Percentiles rank a stretch among this genome's conserved stretches.
Evolutionary conservation across 352 stramenopile species (phyloP).

Genomic region (Blastocystis sp.): DNA sequence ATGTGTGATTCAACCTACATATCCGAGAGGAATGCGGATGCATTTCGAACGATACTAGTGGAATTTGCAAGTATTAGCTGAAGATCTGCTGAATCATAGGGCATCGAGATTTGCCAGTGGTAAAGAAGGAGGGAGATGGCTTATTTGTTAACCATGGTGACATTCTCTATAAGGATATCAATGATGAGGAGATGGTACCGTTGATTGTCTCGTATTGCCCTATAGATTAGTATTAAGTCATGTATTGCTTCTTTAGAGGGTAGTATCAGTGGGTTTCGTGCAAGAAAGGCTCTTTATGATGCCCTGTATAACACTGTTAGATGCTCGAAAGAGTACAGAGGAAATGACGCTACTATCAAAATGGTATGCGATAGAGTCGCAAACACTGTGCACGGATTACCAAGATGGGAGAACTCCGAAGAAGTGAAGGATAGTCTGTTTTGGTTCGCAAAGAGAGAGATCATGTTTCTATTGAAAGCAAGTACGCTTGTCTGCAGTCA

Average conservation of each 20-base stretch:
- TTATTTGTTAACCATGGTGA: background rate
- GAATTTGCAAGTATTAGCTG: background rate
- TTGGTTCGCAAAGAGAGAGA: background rate
- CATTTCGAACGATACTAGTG: no score
- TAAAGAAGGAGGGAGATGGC: background rate
- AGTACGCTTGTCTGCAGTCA: background rate
- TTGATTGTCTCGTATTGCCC: background rate
- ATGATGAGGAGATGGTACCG: background rate
- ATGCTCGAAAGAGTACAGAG: background rate
- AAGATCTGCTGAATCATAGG: background rate
- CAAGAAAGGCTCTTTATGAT: background rate
- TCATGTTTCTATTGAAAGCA: background rate
- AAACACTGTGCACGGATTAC: background rate
- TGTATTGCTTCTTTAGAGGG: background rate
- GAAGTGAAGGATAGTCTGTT: background rate
- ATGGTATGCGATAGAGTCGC: background rate
- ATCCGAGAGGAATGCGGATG: background rate
- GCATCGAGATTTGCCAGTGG: background rate
- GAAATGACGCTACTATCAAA: background rate
- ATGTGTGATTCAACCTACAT: background rate
- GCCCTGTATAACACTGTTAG: background rate
- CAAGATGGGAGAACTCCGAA: background rate
- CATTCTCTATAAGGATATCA: background rate
- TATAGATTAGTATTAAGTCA: background rate
- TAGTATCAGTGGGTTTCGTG: background rate